Evolutionary conservation across 176 grass and related monocot genomes (phyloP), one percentile per base, ranked within the genome.

Genomic region (Oryza nivara): DNA sequence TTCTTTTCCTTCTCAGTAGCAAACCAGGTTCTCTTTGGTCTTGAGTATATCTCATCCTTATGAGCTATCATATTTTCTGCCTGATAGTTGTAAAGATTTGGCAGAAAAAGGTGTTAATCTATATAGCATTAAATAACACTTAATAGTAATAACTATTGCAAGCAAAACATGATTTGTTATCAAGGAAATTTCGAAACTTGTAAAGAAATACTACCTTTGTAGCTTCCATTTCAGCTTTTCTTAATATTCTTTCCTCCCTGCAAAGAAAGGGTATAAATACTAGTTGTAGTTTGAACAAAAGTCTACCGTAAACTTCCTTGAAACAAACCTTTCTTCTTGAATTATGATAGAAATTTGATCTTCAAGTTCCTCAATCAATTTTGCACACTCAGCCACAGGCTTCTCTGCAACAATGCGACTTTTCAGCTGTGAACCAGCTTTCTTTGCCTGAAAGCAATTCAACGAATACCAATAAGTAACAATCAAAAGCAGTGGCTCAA

Each of bases 201-300:
- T 4, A 47, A 80, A 70, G 83, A 8, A 22, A 65, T 77, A 84
- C 95, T 77, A 84, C 95, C 91, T 98, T 98, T 70, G 83, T 75
- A 5, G 79, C 74, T 92, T 98, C 93, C 96, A 98, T 98, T 93
- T 98, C 96, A 76, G 93, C 96, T 92, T 93, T 98, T 41, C 96
- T 72, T 1, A 92, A 74, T 71, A 74, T 54, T 77, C 72, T 98
- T 90, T 98, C 96, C 87, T 91, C 93, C 93, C 95, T 97, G 81
- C 13, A 91, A 56, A 40, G 35, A 73, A 3, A 11, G 58, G 74
- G 12, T 20, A 40, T 16, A 81, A 52, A 88, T 76, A 82, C 86
- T 68, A 11, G 65, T 19, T 41, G 40, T 47, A 67, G 22, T 65
- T 38, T 28, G 12, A 68, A 70, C 11, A 79, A 38, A 92, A 74